Conservation (phyloP, 805 yeast genomes). For the Teunomyces tritomae region DNA sequence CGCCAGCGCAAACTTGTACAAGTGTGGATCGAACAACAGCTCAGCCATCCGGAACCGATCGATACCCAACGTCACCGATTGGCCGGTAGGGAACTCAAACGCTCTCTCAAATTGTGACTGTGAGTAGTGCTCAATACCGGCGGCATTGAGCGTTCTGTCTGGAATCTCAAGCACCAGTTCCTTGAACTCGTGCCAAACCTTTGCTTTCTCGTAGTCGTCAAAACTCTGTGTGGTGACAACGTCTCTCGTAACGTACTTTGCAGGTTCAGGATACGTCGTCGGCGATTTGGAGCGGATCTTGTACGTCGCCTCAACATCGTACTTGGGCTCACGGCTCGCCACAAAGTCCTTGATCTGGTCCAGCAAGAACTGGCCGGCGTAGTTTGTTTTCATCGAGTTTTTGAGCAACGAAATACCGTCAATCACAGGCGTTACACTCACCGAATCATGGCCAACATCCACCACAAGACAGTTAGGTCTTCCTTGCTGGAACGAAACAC, state of each 20-base stretch:
- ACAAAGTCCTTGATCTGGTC: constrained; percentile 49
- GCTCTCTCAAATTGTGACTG: constrained; percentile 37
- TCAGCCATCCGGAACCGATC: constrained; percentile 69
- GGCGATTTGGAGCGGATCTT: constrained; percentile 47
- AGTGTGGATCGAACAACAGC: constrained; percentile 64
- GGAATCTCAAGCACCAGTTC: constrained; percentile 64
- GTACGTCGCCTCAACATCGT: constrained; percentile 40
- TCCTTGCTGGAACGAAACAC: constrained; percentile 85
- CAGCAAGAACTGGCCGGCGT: constrained; percentile 68
- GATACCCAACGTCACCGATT: constrained; percentile 54
- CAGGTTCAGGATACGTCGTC: constrained; percentile 30
- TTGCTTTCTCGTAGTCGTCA: constrained; percentile 53
- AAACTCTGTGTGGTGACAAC: constrained; percentile 45
- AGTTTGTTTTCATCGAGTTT: constrained; percentile 66
- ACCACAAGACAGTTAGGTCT: constrained; percentile 84
- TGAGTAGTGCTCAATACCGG: constrained; percentile 22
- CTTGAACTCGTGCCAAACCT: constrained; percentile 69
- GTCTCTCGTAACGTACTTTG: constrained; percentile 19
- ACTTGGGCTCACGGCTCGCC: constrained; percentile 21
- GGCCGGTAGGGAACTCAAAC: constrained; percentile 79
- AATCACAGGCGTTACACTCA: constrained; percentile 75
- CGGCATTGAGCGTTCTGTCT: constrained; percentile 27
- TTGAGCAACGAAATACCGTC: constrained; percentile 77
- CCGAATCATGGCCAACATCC: constrained; percentile 78
- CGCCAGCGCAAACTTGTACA: constrained; percentile 33